These are phyloP conservation scores for Triadica sebifera DNA, from an alignment of 345 rosid species.

Conservation along the genomic window DNA sequence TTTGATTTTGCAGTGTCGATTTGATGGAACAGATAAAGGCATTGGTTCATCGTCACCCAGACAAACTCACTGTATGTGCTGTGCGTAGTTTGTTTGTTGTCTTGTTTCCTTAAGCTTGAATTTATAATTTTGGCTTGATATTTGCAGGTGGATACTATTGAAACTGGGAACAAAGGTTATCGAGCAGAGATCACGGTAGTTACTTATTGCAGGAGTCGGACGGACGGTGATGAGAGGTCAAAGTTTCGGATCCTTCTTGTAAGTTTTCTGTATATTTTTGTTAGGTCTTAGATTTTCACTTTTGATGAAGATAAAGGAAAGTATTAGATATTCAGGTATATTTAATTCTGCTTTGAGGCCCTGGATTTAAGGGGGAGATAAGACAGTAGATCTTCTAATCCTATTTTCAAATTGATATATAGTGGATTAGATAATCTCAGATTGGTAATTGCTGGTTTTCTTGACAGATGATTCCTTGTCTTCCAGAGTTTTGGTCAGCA, in stretches of 20 bases:
- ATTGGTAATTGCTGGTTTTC: constrained; percentile 66
- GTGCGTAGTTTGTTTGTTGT: neutral
- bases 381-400: neutral
- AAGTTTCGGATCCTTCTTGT: constrained; percentile 93
- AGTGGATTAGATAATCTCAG: constrained; percentile 40
- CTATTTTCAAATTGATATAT: constrained; percentile 23
- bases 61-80: constrained; percentile 55
- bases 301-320: neutral
- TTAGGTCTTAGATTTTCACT: neutral
- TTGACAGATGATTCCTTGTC: constrained; percentile 99
- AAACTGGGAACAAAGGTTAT: constrained; percentile 68
- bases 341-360: neutral
- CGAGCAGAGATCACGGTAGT: constrained; percentile 59
- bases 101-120: neutral
- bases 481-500: constrained; percentile 99
- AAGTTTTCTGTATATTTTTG: constrained; percentile 35
- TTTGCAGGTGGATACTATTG: constrained; percentile 52
- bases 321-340: neutral
- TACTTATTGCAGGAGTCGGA: constrained; percentile 53
- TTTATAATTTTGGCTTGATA: neutral
- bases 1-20: constrained; percentile 46
- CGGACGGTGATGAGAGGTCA: constrained; percentile 48
- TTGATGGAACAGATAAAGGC: constrained; percentile 61
- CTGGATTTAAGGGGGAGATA: neutral
- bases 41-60: constrained; percentile 71